A percentile compares a stretch with the other conserved stretches of the same genome.
phyloP scores from a whole-genome alignment of 2,329 filamentous ascomycete genomes.

The Chalaropsis thielavioides region DNA sequence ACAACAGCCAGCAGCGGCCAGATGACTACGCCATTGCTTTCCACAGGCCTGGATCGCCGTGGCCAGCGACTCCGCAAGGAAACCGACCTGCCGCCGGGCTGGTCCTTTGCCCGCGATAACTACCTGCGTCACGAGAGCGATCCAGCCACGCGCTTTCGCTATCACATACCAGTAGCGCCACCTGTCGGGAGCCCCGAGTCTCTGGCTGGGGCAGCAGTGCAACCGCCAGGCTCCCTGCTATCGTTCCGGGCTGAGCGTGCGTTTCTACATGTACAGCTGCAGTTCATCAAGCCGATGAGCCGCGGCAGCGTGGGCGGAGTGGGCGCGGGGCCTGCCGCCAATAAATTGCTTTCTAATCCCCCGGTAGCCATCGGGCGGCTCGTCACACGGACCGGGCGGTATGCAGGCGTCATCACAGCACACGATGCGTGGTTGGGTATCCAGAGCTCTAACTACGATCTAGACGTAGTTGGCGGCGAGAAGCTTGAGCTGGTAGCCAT shows the following conservation, averaged over 20 bases:
- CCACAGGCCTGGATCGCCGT: conserved; percentile 28
- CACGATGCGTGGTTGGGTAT: conserved; percentile 34
- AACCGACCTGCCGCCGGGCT: conserved; percentile 27
- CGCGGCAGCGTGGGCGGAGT: neutral
- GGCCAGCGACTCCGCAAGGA: conserved; percentile 27
- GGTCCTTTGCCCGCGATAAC: conserved; percentile 25
- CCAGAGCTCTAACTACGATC: conserved; percentile 32
- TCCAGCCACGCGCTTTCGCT: conserved; percentile 28
- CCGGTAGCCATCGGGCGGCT: conserved; percentile 32
- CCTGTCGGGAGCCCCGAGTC: conserved; percentile 5
- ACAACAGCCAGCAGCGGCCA: conserved; percentile 20
- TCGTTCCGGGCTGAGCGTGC: conserved; percentile 29
- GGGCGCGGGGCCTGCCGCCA: neutral
- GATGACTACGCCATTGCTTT: conserved; percentile 25
- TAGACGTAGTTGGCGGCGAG: conserved; percentile 26
- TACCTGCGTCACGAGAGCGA: conserved; percentile 31
- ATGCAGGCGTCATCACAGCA: conserved; percentile 31
- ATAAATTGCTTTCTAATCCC: conserved; percentile 25
- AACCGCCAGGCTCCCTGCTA: conserved; percentile 28
- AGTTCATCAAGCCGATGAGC: conserved; percentile 22
- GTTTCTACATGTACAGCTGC: conserved; percentile 30
- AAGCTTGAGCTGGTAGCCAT: conserved; percentile 32
- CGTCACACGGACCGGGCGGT: conserved; percentile 26
- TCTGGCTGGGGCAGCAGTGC: conserved; percentile 17
- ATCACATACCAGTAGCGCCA: conserved; percentile 28